Evolutionary conservation across 768 basidiomycete genomes (phyloP).

Genomic region (Melanogaster broomeanus): DNA sequence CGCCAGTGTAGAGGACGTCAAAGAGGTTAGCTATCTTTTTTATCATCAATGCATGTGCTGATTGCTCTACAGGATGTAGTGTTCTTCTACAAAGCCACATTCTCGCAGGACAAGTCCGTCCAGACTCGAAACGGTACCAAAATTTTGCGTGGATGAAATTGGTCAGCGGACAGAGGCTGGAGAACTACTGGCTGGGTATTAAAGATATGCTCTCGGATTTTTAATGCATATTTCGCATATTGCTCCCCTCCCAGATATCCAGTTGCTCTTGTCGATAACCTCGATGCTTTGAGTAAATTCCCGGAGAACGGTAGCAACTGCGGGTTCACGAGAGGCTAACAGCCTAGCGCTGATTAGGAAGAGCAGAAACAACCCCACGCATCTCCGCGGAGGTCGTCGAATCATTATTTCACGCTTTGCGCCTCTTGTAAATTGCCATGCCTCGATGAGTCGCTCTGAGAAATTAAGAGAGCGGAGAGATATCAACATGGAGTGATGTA

Average conservation of each 20-base stretch:
- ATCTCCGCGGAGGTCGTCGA: too few relatives aligned
- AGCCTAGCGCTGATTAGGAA: too few relatives aligned
- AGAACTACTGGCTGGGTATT: constrained; percentile 72
- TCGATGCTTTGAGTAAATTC: too few relatives aligned
- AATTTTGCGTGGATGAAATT: constrained; percentile 95
- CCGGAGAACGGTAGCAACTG: too few relatives aligned
- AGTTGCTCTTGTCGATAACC: neutral
- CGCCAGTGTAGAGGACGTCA: constrained; percentile 26
- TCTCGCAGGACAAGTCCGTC: constrained; percentile 80
- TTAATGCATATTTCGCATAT: constrained; percentile 15
- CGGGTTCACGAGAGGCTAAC: too few relatives aligned
- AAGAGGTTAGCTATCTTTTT: constrained; percentile 36
- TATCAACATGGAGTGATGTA: too few relatives aligned
- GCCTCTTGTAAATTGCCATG: too few relatives aligned
- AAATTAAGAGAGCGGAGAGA: too few relatives aligned
- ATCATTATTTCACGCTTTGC: too few relatives aligned
- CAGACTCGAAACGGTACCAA: constrained; percentile 50
- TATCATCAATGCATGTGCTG: neutral
- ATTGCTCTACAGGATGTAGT: constrained; percentile 53
- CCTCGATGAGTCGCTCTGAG: too few relatives aligned
- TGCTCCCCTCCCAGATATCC: neutral
- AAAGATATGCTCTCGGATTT: constrained; percentile 81
- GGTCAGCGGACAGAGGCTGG: constrained; percentile 63
- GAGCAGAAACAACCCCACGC: too few relatives aligned
- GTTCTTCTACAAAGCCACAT: constrained; percentile 97